Conservation (phyloP, 1,139 yeast genomes). For the Candida smagusa region DNA sequence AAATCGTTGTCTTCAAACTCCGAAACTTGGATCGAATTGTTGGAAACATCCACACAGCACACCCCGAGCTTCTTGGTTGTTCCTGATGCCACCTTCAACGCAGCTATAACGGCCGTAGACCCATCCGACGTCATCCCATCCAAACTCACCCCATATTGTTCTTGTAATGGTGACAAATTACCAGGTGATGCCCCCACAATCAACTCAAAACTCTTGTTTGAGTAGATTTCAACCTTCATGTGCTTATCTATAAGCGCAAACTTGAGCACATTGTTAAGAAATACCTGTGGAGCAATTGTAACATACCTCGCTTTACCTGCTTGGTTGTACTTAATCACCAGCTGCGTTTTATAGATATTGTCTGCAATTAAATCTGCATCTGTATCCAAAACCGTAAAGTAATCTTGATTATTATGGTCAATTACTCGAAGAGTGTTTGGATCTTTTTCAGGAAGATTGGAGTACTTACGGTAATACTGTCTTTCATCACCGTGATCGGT, state of each 20-base stretch:
- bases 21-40: conserved; percentile 61
- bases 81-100: conserved; percentile 56
- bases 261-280: conserved; percentile 58
- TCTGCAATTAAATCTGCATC: conserved; percentile 87
- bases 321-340: conserved; percentile 62
- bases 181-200: conserved; percentile 82
- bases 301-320: conserved; percentile 58
- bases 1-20: conserved; percentile 88
- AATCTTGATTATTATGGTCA: conserved; percentile 68
- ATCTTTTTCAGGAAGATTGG: conserved; percentile 49
- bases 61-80: conserved; percentile 61
- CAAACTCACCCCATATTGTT: conserved; percentile 50
- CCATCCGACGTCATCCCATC: conserved; percentile 64
- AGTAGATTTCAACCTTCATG: conserved; percentile 70
- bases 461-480: conserved; percentile 59
- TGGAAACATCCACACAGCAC: conserved; percentile 74
- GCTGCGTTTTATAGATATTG: conserved; percentile 72
- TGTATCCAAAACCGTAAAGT: conserved; percentile 68
- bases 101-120: conserved; percentile 71
- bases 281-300: conserved; percentile 74
- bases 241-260: conserved; percentile 68
- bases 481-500: conserved; percentile 61
- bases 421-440: conserved; percentile 57
- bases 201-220: conserved; percentile 58
- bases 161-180: conserved; percentile 54